Base-by-base conservation (phyloP, 192 early-diverging fungal species). In the Coemansia sp. region DNA sequence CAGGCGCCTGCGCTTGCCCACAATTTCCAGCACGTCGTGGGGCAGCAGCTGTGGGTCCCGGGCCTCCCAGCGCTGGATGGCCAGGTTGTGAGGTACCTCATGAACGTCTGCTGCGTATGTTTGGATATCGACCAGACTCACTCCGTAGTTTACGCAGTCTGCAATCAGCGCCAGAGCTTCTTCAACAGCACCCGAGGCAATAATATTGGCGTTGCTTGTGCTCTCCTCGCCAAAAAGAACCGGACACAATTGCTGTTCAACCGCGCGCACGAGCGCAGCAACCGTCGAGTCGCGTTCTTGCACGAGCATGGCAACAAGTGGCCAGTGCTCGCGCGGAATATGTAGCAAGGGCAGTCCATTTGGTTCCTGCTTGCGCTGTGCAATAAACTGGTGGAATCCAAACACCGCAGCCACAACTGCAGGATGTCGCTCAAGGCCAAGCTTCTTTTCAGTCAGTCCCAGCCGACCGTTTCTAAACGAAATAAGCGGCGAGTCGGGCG, bases 51-150 rank as follows among this genome's bases (percentile, higher is more conserved):
- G 12, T 14, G 67, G 23, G 41, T 82, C 70, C 21, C 49, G 61
- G 27, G 77, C 66, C 41, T 82, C 80, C 80, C 80, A 82, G 12
- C 80, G 74, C 38, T 77, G 67, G 7, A 72, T 77, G 10, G 67
- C 54, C 38, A 79, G 27, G 4, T 47, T 69, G 25, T 68, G 64
- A 4, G 72, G 78, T n/a, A 69, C 60, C 12, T 71, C 69, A n/a
- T 59, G 66, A 16, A 75, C 48, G 9, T 41, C 55, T 0, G 29
- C 31, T 6, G 25, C 16, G 52, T 59, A 51, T 10, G 49, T 11
- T 16, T 68, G 60, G 19, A 76, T 17, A 23, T 66, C 62, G n/a
- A 50, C 49, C 12, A 73, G 65, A 21, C 61, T 27, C 23, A 77
- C 65, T 1, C 81, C 81, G 38, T 83, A 83, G 63, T 77, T 77